A percentile compares a stretch with the other conserved stretches of the same genome.
These are phyloP conservation scores for Eremothecium sinecaudum DNA, from an alignment of 1,139 yeast species.

Conservation along the genomic window DNA sequence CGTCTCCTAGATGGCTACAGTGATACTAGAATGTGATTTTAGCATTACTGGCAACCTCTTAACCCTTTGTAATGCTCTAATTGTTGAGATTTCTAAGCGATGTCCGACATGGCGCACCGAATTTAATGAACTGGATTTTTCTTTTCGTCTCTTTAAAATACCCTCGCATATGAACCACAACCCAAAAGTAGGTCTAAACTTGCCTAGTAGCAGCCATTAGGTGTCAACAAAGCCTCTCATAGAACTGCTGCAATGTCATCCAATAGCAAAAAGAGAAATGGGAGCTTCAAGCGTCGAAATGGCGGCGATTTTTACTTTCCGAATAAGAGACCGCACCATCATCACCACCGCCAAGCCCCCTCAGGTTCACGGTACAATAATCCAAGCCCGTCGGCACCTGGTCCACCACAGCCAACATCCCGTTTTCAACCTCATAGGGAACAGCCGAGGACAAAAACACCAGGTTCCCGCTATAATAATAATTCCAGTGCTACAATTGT, in stretches of 20 bases:
- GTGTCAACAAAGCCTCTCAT: too few species aligned
- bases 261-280: conserved; percentile 4
- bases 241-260: conserved; percentile 1
- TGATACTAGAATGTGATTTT: too few species aligned
- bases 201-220: too few species aligned
- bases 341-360: conserved; percentile 3
- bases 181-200: too few species aligned
- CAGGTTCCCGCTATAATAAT: conserved; percentile 2
- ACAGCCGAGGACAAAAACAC: conserved; percentile 2
- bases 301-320: conserved; percentile 5
- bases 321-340: conserved; percentile 5
- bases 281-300: conserved; percentile 5
- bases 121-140: too few species aligned
- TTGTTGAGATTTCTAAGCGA: too few species aligned
- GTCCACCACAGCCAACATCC: background rate
- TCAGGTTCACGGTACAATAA: conserved; percentile 2
- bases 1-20: too few species aligned
- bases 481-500: background rate
- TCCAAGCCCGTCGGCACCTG: background rate
- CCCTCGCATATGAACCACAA: too few species aligned
- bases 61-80: too few species aligned
- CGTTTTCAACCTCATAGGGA: conserved; percentile 2
- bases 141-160: too few species aligned
- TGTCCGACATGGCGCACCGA: too few species aligned
- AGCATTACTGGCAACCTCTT: too few species aligned